phyloP scores from a whole-genome alignment of 257 asterid species.

The Solanum peruvianum region DNA sequence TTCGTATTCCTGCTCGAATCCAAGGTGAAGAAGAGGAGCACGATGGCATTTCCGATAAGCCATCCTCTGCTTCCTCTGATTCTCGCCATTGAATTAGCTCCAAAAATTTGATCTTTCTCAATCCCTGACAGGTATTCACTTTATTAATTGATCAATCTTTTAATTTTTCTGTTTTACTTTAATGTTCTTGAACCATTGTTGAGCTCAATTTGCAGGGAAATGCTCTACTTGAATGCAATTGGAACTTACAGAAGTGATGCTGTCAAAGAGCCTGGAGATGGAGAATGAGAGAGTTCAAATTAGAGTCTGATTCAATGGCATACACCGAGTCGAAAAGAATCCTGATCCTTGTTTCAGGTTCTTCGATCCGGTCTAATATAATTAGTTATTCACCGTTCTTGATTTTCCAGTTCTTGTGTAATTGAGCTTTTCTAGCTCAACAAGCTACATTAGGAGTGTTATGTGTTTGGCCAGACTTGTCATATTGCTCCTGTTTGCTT shows the following conservation, averaged over 20 bases:
- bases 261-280: constrained; percentile 7
- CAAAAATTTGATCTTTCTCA: background rate
- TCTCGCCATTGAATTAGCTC: constrained; percentile 67
- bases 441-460: constrained; percentile 14
- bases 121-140: constrained; percentile 15
- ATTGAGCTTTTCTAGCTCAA: constrained; percentile 36
- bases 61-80: constrained; percentile 98
- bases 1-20: constrained; percentile 83
- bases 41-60: constrained; percentile 89
- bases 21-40: constrained; percentile 99
- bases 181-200: background rate
- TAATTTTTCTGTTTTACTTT: background rate
- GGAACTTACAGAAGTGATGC: background rate
- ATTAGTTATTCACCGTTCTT: constrained; percentile 14
- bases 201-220: constrained; percentile 16
- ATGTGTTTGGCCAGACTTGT: constrained; percentile 10
- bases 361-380: constrained; percentile 12
- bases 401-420: constrained; percentile 15
- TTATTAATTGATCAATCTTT: background rate
- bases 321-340: constrained; percentile 26
- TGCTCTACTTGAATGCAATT: background rate
- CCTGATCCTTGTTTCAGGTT: constrained; percentile 49
- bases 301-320: constrained; percentile 30
- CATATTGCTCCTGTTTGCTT: constrained; percentile 5
- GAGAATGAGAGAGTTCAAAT: constrained; percentile 18